These are phyloP conservation scores for Theileria luwenshuni DNA, from an alignment of 169 alveolate genomes.

Conservation along the genomic window DNA sequence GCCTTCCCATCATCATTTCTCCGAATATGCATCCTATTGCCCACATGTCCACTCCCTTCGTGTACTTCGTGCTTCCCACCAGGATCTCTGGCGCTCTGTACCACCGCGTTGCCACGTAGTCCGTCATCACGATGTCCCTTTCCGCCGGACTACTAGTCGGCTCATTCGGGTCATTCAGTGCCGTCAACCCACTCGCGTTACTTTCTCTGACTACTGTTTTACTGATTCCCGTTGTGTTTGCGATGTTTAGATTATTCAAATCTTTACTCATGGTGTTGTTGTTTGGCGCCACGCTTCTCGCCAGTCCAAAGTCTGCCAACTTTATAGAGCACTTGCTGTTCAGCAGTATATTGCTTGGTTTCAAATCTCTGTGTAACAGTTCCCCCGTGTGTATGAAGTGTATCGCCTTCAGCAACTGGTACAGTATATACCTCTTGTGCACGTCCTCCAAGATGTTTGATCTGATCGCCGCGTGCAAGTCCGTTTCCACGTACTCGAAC, in stretches of 20 bases:
- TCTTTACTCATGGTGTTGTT: constrained; percentile 25
- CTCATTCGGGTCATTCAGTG: too few species aligned
- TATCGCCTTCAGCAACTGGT: constrained; percentile 90
- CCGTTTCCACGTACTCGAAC: constrained; percentile 97
- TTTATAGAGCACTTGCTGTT: constrained; percentile 96
- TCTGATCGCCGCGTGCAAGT: constrained; percentile 97
- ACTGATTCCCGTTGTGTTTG: too few species aligned
- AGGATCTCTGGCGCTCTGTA: constrained; percentile 98
- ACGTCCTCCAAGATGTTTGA: constrained; percentile 96
- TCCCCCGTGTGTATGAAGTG: constrained; percentile 94
- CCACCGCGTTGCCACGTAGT: constrained; percentile 99
- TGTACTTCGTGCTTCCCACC: constrained; percentile 94
- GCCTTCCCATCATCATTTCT: constrained; percentile 93
- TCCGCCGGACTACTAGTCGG: too few species aligned
- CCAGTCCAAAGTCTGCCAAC: constrained; percentile 97
- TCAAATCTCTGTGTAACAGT: constrained; percentile 96
- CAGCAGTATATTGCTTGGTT: constrained; percentile 95
- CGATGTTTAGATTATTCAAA: constrained; percentile 30
- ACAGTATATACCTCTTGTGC: constrained; percentile 91
- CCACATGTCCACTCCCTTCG: constrained; percentile 99
- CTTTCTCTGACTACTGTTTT: background rate
- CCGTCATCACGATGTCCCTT: constrained; percentile 88
- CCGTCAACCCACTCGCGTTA: too few species aligned
- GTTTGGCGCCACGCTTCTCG: constrained; percentile 86
- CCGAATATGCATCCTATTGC: constrained; percentile 98